A percentile compares a stretch with the other conserved stretches of the same genome.
Evolutionary conservation across 768 basidiomycete species (phyloP).

Genomic region (Naganishia randhawae): DNA sequence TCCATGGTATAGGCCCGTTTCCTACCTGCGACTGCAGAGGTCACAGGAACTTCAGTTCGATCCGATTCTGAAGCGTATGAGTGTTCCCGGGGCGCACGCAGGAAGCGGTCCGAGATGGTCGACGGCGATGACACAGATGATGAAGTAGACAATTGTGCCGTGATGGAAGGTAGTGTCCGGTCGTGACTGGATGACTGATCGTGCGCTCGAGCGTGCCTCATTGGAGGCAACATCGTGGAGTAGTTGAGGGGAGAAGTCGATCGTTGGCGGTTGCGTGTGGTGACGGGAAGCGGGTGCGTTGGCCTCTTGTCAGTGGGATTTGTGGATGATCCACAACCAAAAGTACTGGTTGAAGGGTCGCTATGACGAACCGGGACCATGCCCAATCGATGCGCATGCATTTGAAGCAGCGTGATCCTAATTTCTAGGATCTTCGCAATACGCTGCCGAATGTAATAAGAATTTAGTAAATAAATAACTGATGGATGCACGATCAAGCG

Average conservation of each 20-base stretch:
- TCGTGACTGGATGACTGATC: background rate
- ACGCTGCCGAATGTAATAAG: conserved; percentile 33
- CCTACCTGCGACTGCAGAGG: background rate
- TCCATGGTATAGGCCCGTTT: conserved; percentile 12
- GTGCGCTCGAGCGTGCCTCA: background rate
- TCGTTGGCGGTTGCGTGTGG: conserved; percentile 10
- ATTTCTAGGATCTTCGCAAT: conserved; percentile 47
- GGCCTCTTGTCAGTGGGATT: background rate
- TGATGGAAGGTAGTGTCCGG: background rate
- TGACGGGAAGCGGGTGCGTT: background rate
- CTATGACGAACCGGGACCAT: conserved; percentile 11
- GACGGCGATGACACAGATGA: conserved; percentile 13
- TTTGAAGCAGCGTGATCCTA: conserved; percentile 46
- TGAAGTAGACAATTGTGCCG: background rate
- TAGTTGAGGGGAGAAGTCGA: background rate
- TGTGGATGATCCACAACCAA: background rate
- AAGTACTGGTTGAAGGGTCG: background rate
- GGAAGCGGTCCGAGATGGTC: conserved; percentile 5
- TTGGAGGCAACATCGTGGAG: conserved; percentile 2
- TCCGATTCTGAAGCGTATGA: background rate
- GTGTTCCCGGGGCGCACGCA: background rate
- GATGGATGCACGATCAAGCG: background rate
- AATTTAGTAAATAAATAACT: background rate
- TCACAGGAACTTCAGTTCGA: background rate
- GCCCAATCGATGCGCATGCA: conserved; percentile 25